Evolutionary conservation across 2,329 filamentous ascomycete species (phyloP).

Genomic region (Rutstroemia sydowiana): DNA sequence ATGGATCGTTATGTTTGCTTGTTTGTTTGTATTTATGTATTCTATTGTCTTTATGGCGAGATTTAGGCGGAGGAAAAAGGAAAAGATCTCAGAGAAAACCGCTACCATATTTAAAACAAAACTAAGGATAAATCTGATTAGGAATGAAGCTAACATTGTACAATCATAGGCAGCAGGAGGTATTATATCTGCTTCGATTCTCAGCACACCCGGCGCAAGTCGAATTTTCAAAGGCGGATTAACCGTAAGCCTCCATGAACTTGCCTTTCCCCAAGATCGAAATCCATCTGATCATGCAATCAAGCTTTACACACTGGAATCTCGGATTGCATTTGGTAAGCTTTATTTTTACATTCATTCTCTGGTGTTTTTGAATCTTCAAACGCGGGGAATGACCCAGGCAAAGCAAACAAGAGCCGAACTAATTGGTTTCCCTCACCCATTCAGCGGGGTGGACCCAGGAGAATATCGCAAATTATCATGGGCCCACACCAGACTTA

Average conservation of each 20-base stretch:
- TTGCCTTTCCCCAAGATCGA: not conserved
- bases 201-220: constrained; percentile 51
- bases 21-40: not conserved
- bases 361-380: not conserved
- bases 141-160: not conserved
- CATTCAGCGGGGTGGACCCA: constrained; percentile 50
- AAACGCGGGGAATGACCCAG: not conserved
- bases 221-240: constrained; percentile 54
- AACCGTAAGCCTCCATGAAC: constrained; percentile 34
- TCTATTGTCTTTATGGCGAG: too few relatives aligned
- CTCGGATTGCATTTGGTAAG: constrained; percentile 27
- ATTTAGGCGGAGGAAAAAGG: too few relatives aligned
- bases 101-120: not conserved
- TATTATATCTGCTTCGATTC: constrained; percentile 50
- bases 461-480: constrained; percentile 43
- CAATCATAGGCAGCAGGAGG: constrained; percentile 48
- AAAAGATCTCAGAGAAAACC: not conserved
- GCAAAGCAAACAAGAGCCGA: not conserved
- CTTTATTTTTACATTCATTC: not conserved
- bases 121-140: not conserved
- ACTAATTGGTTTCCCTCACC: too few relatives aligned
- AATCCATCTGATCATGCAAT: not conserved
- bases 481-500: constrained; percentile 51
- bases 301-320: constrained; percentile 29
- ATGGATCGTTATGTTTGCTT: not conserved